These are phyloP conservation scores for barrel medic (Medicago truncatula) DNA, from an alignment of 306 rosid species.

Conservation along the genomic window DNA sequence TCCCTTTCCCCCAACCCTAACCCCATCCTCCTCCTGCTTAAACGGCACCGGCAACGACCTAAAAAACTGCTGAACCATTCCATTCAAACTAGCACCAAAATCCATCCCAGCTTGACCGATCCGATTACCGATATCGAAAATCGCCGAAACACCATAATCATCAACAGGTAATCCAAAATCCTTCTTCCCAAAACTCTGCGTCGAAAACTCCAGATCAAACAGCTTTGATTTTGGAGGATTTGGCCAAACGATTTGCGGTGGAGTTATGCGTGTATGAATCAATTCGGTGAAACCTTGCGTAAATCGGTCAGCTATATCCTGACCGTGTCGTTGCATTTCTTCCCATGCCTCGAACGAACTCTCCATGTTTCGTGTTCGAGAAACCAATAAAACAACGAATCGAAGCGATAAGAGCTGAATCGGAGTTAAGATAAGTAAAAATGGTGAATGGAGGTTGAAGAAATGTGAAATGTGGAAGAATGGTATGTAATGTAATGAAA, in stretches of 20 bases:
- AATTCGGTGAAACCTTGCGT: conserved; percentile 89
- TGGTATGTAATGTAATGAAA: background rate
- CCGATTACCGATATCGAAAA: conserved; percentile 80
- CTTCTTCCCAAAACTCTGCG: conserved; percentile 59
- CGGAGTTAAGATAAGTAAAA: too few species aligned
- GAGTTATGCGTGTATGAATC: conserved; percentile 79
- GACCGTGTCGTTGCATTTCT: conserved; percentile 97
- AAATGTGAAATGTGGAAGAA: background rate
- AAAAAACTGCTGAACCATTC: conserved; percentile 88
- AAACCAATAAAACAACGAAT: background rate
- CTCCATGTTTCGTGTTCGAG: conserved; percentile 28
- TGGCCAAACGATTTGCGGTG: conserved; percentile 89
- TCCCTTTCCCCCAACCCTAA: conserved; percentile 53
- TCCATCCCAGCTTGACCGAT: conserved; percentile 95
- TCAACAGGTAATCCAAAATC: conserved; percentile 62
- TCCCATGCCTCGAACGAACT: conserved; percentile 97
- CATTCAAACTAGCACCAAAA: conserved; percentile 89
- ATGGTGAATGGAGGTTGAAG: background rate
- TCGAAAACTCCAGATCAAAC: conserved; percentile 73
- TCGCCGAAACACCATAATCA: conserved; percentile 71
- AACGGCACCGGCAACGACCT: conserved; percentile 81
- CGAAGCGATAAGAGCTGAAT: background rate
- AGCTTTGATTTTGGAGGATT: conserved; percentile 70
- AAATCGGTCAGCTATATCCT: conserved; percentile 91
- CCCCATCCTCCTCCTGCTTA: conserved; percentile 59